Conservation (phyloP, 1,284 basidiomycete species). For the Trichosporon sp. region DNA sequence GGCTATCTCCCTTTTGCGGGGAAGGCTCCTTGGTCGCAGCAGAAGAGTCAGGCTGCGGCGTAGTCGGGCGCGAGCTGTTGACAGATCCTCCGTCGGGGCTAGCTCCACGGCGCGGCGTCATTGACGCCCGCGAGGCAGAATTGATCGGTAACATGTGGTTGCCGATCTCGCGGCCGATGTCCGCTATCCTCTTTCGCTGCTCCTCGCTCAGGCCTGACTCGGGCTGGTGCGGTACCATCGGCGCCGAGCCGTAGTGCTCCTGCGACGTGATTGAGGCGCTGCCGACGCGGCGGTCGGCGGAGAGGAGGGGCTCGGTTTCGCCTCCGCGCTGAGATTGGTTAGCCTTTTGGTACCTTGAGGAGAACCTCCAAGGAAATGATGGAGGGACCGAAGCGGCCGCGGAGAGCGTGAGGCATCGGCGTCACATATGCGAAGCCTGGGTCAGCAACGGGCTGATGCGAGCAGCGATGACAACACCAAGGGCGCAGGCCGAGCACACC, state of each 20-base stretch:
- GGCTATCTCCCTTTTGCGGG: neutral
- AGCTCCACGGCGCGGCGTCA: conserved; percentile 4
- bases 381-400: no score
- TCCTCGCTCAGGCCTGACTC: conserved; percentile 9
- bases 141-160: conserved; percentile 23
- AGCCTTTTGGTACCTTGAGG: no score
- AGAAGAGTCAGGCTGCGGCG: conserved; percentile 2
- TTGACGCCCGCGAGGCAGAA: conserved; percentile 10
- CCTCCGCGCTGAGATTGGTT: neutral
- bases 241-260: neutral
- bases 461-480: neutral
- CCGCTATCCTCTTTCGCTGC: conserved; percentile 12
- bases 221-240: neutral
- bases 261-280: neutral
- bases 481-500: neutral
- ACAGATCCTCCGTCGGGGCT: neutral
- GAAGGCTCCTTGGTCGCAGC: neutral
- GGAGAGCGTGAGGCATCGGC: neutral
- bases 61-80: conserved; percentile 11
- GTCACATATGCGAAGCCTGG: neutral
- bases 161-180: conserved; percentile 20
- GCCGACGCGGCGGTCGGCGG: neutral
- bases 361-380: no score
- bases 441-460: neutral
- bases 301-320: neutral